Evolutionary conservation across 805 yeast genomes (phyloP), one percentile per base, ranked within the genome.

Genomic region (Candida bentonensis): DNA sequence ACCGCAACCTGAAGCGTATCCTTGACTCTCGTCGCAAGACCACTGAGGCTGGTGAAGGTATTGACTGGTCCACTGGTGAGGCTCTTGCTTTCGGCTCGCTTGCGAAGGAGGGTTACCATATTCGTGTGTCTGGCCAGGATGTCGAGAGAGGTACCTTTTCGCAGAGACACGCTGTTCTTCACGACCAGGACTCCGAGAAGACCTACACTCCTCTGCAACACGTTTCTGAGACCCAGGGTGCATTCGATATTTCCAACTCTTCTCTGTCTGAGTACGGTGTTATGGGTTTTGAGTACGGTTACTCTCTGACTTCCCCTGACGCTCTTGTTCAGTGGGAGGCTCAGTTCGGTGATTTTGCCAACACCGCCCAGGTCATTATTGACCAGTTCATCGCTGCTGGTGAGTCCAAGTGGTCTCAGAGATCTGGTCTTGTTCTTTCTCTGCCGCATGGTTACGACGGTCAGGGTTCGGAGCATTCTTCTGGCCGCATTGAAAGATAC

Each of bases 141-240:
- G 97, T 92, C 53, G 98, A 92, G 76, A 87, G 99, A 78, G 99
- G 99, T 73, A 92, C 99, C 34, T 89, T 92, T 76, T 92, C 98
- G 45, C 99, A 92, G 73, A 89, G 99, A 71, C 99, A 92, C 63
- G 89, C 97, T 47, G 96, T 92, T 41, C 73, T 92, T 64, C 98
- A 92, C 65, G 98, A 92, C 67, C 99, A 92, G 71, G 70, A 77
- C 45, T 79, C 83, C 42, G 96, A 88, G 67, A 68, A 69, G 41
- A 78, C 84, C 23, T 79, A 82, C 69, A 80, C 86, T 47, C 97
- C 98, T 57, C 75, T 92, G 64, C 76, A 82, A 66, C 73, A 83
- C 61, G 69, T 89, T 54, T 69, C 77, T 53, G 83, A 79, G 54
- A 76, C 77, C 53, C 96, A 87, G 67, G 94, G 85, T 58, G 82